phyloP scores from a whole-genome alignment of 345 rosid genomes.

The Salix viminalis region DNA sequence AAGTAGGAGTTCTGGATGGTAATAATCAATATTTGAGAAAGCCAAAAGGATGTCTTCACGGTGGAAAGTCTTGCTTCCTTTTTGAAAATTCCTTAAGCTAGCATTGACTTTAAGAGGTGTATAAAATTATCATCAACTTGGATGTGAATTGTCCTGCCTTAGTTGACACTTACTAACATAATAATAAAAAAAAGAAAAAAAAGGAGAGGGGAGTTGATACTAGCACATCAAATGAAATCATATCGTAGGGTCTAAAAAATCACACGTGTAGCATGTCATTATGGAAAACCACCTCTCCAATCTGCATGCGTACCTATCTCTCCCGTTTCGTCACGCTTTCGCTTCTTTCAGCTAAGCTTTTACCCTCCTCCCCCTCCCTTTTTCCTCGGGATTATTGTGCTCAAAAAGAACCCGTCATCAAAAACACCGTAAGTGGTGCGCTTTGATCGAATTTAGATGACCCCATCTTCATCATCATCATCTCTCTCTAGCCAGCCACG shows the following conservation, averaged over 20 bases:
- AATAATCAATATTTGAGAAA: slow-evolving; percentile 8
- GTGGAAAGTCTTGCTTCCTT: slow-evolving; percentile 15
- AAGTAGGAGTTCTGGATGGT: neutral
- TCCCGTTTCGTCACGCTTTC: slow-evolving; percentile 59
- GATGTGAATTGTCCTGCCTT: slow-evolving; percentile 11
- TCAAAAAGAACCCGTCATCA: slow-evolving; percentile 17
- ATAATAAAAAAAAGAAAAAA: neutral
- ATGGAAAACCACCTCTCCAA: neutral
- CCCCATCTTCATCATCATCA: slow-evolving; percentile 21
- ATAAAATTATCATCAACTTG: slow-evolving; percentile 1
- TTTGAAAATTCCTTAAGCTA: neutral
- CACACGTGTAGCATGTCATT: slow-evolving; percentile 49
- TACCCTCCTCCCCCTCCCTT: neutral
- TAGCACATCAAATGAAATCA: slow-evolving; percentile 19
- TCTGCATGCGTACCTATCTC: slow-evolving; percentile 34
- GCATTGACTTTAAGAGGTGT: slow-evolving; percentile 36
- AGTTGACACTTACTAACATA: neutral
- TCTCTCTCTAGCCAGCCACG: neutral
- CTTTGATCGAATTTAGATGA: slow-evolving; percentile 35
- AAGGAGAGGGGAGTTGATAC: neutral
- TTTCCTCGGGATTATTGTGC: slow-evolving; percentile 13
- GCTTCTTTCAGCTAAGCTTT: slow-evolving; percentile 40
- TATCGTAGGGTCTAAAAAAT: slow-evolving; percentile 42
- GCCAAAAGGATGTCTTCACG: slow-evolving; percentile 12
- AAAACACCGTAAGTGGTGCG: slow-evolving; percentile 43